These are phyloP conservation scores for Tremella fuciformis DNA, from an alignment of 768 basidiomycete genomes.

Conservation along the genomic window DNA sequence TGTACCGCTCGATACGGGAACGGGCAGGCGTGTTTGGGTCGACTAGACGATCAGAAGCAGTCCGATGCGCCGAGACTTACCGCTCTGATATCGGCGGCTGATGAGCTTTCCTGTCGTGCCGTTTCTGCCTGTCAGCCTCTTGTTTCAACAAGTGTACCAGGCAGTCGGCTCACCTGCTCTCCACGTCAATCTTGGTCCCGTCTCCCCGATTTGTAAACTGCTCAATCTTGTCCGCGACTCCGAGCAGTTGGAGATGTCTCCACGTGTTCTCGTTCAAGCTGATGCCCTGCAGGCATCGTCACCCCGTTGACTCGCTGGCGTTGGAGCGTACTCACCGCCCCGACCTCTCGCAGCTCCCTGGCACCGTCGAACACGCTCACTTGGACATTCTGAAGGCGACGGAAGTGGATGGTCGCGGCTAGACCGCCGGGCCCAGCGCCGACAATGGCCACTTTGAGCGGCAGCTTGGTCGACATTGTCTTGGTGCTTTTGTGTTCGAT, in stretches of 20 bases:
- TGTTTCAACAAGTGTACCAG: neutral
- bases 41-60: conserved; percentile 6
- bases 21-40: conserved; percentile 19
- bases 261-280: conserved; percentile 36
- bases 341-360: conserved; percentile 34
- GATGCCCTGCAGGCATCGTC: conserved; percentile 27
- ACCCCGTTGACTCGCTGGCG: neutral
- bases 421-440: conserved; percentile 42
- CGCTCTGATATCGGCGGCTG: conserved; percentile 7
- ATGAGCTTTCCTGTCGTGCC: conserved; percentile 18
- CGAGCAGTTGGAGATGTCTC: conserved; percentile 28
- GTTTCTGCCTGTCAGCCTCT: conserved; percentile 10
- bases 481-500: neutral
- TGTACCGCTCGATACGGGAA: conserved; percentile 30
- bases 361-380: conserved; percentile 34
- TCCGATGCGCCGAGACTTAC: neutral
- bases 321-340: conserved; percentile 24
- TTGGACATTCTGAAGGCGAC: conserved; percentile 16
- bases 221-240: conserved; percentile 20
- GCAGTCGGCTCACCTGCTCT: conserved; percentile 10
- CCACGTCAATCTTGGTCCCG: conserved; percentile 6
- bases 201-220: conserved; percentile 14
- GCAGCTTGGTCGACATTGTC: neutral
- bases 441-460: conserved; percentile 23
- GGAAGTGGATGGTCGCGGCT: conserved; percentile 24